phyloP scores from a whole-genome alignment of 2,329 filamentous ascomycete species.

The Xylariaceae sp. region DNA sequence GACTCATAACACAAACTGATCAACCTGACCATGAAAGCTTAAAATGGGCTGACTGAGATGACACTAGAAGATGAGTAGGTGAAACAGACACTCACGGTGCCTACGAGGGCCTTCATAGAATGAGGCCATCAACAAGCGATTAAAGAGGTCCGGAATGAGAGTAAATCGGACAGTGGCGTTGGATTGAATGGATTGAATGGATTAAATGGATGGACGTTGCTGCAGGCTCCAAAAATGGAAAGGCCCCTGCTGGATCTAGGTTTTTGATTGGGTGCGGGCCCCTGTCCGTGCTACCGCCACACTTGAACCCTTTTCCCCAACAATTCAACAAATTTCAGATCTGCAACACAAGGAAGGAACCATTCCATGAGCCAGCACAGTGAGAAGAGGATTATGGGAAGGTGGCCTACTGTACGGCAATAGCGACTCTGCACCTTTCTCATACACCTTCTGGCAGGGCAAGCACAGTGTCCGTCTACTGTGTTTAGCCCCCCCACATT shows the following conservation, averaged over 20 bases:
- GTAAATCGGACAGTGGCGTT: too few species aligned
- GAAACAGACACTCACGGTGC: too few species aligned
- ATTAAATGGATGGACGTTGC: constrained; percentile 8
- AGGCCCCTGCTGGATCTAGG: constrained; percentile 20
- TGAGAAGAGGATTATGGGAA: not conserved
- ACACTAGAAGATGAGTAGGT: too few species aligned
- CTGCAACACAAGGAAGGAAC: constrained; percentile 26
- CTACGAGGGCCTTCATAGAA: too few species aligned
- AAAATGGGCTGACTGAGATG: constrained; percentile 8
- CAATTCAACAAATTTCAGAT: constrained; percentile 46
- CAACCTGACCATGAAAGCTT: not conserved
- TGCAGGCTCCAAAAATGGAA: constrained; percentile 32
- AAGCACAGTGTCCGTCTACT: constrained; percentile 1
- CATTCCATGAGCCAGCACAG: constrained; percentile 15
- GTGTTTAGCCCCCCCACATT: constrained; percentile 1
- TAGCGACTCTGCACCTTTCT: too few species aligned
- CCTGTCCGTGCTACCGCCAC: constrained; percentile 34
- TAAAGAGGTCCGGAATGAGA: too few species aligned
- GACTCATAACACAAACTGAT: not conserved
- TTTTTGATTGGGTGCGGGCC: constrained; percentile 32
- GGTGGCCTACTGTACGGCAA: too few species aligned
- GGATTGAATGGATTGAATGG: too few species aligned
- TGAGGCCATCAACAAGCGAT: too few species aligned
- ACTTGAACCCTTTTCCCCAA: constrained; percentile 38
- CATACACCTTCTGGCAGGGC: not conserved